Evolutionary conservation across 495 filamentous ascomycete genomes (phyloP).

Genomic region (Xylaria intraflava): DNA sequence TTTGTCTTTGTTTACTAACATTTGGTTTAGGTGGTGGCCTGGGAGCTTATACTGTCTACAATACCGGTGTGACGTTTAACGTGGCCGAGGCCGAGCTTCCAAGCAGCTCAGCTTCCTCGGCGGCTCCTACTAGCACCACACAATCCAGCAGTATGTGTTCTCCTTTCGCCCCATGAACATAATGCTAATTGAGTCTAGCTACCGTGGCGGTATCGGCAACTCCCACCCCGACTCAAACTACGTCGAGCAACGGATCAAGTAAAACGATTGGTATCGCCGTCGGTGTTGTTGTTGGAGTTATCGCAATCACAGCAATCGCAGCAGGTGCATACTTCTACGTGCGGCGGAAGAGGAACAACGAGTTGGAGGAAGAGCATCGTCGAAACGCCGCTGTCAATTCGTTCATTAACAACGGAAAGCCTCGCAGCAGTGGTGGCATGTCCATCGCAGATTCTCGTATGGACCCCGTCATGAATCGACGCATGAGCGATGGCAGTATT

Average conservation of each 20-base stretch:
- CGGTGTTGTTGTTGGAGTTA: conserved; percentile 79
- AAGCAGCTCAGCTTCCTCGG: conserved; percentile 14
- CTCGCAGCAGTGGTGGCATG: conserved; percentile 46
- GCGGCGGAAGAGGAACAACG: conserved; percentile 63
- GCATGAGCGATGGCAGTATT: conserved; percentile 94
- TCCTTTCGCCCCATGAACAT: not conserved
- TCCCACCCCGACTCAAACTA: not conserved
- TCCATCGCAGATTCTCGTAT: conserved; percentile 77
- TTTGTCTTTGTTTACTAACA: conserved; percentile 21
- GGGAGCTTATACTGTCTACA: conserved; percentile 41
- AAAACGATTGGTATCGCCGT: conserved; percentile 64
- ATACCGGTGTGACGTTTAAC: conserved; percentile 39
- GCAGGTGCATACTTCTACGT: conserved; percentile 70
- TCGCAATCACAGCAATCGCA: conserved; percentile 57
- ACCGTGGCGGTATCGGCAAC: not conserved
- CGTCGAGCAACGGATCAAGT: not conserved
- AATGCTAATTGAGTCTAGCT: not conserved
- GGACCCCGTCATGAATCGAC: conserved; percentile 81
- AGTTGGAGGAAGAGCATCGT: conserved; percentile 73
- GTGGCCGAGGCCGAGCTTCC: conserved; percentile 18
- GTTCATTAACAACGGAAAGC: conserved; percentile 57
- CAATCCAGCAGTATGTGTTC: conserved; percentile 2
- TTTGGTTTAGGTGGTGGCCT: conserved; percentile 46
- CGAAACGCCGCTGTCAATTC: conserved; percentile 63
- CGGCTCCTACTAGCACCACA: conserved; percentile 16